These are phyloP conservation scores for Neurospora sp. DNA, from an alignment of 495 filamentous ascomycete genomes.

Conservation along the genomic window DNA sequence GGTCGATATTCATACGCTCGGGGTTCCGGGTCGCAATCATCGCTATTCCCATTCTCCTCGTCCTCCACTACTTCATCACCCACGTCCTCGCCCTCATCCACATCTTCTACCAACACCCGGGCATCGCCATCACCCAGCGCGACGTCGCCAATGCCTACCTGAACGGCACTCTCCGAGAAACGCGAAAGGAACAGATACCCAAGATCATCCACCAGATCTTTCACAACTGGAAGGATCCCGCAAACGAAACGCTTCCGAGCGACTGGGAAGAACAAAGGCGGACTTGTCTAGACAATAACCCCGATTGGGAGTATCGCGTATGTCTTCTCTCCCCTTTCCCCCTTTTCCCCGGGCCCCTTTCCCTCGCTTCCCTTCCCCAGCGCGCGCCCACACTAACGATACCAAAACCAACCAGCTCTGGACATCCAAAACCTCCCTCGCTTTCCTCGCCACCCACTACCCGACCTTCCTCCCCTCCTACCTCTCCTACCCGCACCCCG, in stretches of 20 bases:
- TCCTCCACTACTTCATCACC: slow-evolving; percentile 5
- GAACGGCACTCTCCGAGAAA: background rate
- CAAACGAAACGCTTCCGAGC: slow-evolving; percentile 53
- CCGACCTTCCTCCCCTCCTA: slow-evolving; percentile 82
- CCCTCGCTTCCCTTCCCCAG: background rate
- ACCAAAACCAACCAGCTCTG: slow-evolving; percentile 49
- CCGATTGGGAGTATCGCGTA: slow-evolving; percentile 76
- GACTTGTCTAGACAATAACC: slow-evolving; percentile 65
- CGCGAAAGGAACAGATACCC: slow-evolving; percentile 29
- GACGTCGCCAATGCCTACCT: slow-evolving; percentile 7
- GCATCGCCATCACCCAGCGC: slow-evolving; percentile 15
- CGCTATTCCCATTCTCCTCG: slow-evolving; percentile 3
- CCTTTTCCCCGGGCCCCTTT: too few relatives aligned
- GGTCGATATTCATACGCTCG: background rate
- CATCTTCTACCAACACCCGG: slow-evolving; percentile 20
- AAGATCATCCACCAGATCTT: slow-evolving; percentile 91
- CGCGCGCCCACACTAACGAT: background rate
- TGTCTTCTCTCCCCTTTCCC: slow-evolving; percentile 10
- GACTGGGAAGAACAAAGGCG: slow-evolving; percentile 65
- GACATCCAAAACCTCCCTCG: slow-evolving; percentile 66
- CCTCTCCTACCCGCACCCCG: slow-evolving; percentile 68
- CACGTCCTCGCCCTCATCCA: slow-evolving; percentile 13
- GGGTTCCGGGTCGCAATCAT: slow-evolving; percentile 9
- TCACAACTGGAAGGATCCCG: slow-evolving; percentile 42
- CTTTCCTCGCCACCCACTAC: slow-evolving; percentile 68